phyloP scores from a whole-genome alignment of 2,329 filamentous ascomycete species.

The Trematosphaeria pertusa region DNA sequence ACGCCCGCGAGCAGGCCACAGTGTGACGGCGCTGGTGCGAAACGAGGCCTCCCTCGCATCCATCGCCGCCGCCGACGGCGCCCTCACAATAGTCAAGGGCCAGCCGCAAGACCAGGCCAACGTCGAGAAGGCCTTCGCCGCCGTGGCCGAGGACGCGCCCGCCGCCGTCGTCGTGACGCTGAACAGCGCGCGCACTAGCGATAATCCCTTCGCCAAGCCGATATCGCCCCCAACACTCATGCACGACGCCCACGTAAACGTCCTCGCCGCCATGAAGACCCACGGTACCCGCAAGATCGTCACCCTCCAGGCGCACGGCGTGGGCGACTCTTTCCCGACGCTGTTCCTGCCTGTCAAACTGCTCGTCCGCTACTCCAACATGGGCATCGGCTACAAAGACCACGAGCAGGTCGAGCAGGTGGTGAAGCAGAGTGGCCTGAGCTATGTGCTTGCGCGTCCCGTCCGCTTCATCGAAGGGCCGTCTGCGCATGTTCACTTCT shows the following conservation, averaged over 20 bases:
- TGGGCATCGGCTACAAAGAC: conserved; percentile 56
- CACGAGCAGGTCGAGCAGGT: conserved; percentile 56
- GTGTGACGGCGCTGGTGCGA: conserved; percentile 57
- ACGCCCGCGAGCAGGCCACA: conserved; percentile 47
- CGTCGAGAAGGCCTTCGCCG: conserved; percentile 48
- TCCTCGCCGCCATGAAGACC: conserved; percentile 48
- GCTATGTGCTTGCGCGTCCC: conserved; percentile 57
- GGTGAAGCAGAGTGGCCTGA: conserved; percentile 45
- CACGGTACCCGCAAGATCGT: conserved; percentile 53
- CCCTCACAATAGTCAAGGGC: conserved; percentile 52
- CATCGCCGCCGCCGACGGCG: conserved; percentile 20
- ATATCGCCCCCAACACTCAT: conserved; percentile 57
- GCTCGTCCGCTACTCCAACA: conserved; percentile 57
- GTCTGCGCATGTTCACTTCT: conserved; percentile 47
- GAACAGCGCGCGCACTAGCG: conserved; percentile 54
- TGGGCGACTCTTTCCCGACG: conserved; percentile 54
- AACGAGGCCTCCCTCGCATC: conserved; percentile 41
- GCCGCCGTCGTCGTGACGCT: conserved; percentile 59
- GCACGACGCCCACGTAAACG: conserved; percentile 51
- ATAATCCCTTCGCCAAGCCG: conserved; percentile 57
- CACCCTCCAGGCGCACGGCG: conserved; percentile 60
- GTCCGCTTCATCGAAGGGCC: conserved; percentile 53
- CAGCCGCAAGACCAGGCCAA: conserved; percentile 45
- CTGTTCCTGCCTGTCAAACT: conserved; percentile 52
- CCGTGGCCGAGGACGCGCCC: conserved; percentile 34